Evolutionary conservation across 2,329 filamentous ascomycete species (phyloP), one percentile per base, ranked within the genome.

Genomic region (Chaetomiaceae sp.): DNA sequence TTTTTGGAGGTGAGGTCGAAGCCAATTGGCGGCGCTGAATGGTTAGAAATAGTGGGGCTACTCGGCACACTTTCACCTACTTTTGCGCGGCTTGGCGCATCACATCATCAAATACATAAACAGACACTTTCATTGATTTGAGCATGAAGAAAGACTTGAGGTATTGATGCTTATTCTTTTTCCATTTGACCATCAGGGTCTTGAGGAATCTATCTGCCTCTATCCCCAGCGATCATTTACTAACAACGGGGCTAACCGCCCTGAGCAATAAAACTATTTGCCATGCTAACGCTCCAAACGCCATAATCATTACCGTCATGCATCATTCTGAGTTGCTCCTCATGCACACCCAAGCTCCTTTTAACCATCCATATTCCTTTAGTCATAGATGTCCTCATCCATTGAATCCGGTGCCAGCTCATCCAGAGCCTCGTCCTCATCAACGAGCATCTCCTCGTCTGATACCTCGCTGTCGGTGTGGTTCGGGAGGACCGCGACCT

Each of bases 401-500:
- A 82, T 82, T 52, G 76, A 73, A 63, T 84, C 78, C 14, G 76
- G 73, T 44, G 76, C 74, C 58, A 84, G 66, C 64, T 95, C 90
- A 11, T 87, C 85, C 16, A 87, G 73, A 0, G 86, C 87, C 64
- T 86, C 84, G 10, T 89, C 87, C 30, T 79, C 86, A 36, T 67
- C 64, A 46, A 85, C 73, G 84, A 90, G 85, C 43, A 89, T 86
- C 11, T 80, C 78, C 55, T 90, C 87, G 7, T 85, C 83, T 20
- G 78, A 34, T 68, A 65, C 51, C 23, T 79, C 79, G 60, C 79
- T 83, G 38, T 85, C 82, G 0, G 66, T 59, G 68, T 97, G 94
- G 69, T 99, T 97, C 6, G 90, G 77, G 21, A 94, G 66, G 1
- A 99, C 90, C 2, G 82, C 74, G 54, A 97, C 85, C 68, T 89